Conservation (phyloP, 2,329 filamentous ascomycete species). For the Exophiala calicioides region DNA sequence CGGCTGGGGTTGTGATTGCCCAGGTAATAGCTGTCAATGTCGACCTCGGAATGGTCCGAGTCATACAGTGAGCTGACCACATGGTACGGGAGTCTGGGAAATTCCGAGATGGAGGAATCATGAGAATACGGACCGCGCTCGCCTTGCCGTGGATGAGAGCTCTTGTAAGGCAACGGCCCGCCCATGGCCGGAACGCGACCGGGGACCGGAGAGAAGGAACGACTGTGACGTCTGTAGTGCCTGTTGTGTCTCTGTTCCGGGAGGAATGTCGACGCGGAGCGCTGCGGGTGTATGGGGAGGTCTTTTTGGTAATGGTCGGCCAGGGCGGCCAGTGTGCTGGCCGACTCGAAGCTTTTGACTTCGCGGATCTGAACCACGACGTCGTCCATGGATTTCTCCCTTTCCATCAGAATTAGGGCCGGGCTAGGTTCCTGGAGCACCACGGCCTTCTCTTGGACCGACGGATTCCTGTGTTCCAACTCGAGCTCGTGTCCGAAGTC, state of each 20-base stretch:
- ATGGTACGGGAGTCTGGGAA: constrained; percentile 4
- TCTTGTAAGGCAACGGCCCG: too few species aligned
- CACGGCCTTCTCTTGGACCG: constrained; percentile 4
- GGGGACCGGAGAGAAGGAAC: too few species aligned
- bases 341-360: constrained; percentile 12
- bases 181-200: too few species aligned
- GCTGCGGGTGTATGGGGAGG: background rate
- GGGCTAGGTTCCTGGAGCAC: constrained; percentile 6
- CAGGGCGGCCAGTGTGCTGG: constrained; percentile 1
- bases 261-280: too few species aligned
- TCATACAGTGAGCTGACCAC: constrained; percentile 12
- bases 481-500: constrained; percentile 21
- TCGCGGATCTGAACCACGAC: constrained; percentile 1
- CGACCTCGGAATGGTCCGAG: constrained; percentile 14
- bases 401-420: constrained; percentile 4
- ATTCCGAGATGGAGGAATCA: background rate
- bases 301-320: too few species aligned
- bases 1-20: constrained; percentile 7
- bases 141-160: constrained; percentile 1
- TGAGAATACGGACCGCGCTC: background rate
- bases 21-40: constrained; percentile 22
- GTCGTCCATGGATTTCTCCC: constrained; percentile 7
- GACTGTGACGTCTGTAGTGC: background rate
- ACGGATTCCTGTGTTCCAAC: constrained; percentile 2
- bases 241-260: too few species aligned